Evolutionary conservation across 2,329 filamentous ascomycete genomes (phyloP).

Genomic region (Fusarium pseudocircinatum): DNA sequence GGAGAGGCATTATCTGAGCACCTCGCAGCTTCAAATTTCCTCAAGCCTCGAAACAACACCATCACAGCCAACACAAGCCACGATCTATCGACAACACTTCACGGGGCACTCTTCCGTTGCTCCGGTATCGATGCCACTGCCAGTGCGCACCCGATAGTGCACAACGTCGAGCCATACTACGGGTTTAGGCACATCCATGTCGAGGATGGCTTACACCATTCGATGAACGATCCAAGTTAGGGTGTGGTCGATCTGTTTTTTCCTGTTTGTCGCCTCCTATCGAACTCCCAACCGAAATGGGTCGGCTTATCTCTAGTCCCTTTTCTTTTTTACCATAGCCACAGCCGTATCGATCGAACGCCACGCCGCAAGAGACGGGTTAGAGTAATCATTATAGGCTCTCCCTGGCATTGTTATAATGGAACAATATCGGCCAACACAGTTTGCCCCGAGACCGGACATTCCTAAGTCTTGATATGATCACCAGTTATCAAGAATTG

Average conservation of each 20-base stretch:
- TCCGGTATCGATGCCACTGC: not conserved
- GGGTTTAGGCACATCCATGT: not conserved
- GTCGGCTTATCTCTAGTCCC: conserved; percentile 3
- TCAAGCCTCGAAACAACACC: not conserved
- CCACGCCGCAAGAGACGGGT: conserved; percentile 1
- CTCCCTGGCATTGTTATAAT: not conserved
- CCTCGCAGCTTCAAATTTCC: not conserved
- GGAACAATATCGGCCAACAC: not conserved
- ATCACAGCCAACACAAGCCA: not conserved
- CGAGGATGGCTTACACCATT: not conserved
- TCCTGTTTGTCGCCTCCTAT: not conserved
- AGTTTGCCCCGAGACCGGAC: not conserved
- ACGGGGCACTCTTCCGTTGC: not conserved
- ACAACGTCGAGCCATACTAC: not conserved
- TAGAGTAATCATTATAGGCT: not conserved
- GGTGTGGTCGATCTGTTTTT: not conserved
- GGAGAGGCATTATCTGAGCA: not conserved
- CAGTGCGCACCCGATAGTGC: not conserved
- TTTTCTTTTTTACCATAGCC: not conserved
- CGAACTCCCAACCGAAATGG: conserved; percentile 3
- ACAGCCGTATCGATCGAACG: not conserved
- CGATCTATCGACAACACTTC: not conserved
- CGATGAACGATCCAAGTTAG: not conserved
- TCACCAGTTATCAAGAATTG: not conserved
- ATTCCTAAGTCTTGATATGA: not conserved